Base-by-base conservation (phyloP, 352 stramenopile species). In the Blastocystis sp. region DNA sequence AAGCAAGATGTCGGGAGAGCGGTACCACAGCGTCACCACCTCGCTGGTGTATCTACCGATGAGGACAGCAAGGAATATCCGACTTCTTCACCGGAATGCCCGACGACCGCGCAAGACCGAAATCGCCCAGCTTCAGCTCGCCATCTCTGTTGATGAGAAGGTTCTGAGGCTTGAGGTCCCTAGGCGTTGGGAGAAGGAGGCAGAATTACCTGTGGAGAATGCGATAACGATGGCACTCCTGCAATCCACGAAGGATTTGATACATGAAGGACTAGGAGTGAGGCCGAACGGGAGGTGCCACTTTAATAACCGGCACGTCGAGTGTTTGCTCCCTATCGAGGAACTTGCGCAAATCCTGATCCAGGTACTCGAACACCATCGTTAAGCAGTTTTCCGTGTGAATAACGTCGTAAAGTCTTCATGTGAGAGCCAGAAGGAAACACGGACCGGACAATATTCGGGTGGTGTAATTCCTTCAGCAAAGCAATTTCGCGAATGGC, bases 281-380 rank as follows among this genome's bases (percentile, higher is more conserved):
- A 28, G 34, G 80, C 10, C 59, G 7, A 42, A 17, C 34, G 40
- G 28, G 3, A 21, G 17, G 3, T n/a, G 17, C 10, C 60, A 93
- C 66, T 90, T 96, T 95, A 3, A 96, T 82, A 63, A 96, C 94
- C 38, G 92, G 91, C 40, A 93, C 66, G 82, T 91, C 38, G 89
- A 61, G 3, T 90, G 24, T 43, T 59, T 89, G 0, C 76, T 65
- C 87, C 98, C 96, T 24, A 99, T 99, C 97, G 43, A 99, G 92
- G 91, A 99, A 99, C 91, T 99, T 99, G 91, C 99, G 99, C 21
- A 99, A 92, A 91, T 99, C 97, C 91, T 98, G 95, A 90, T 99
- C 97, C 38, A 99, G 91, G 91, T 98, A 99, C 92, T 99, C 97
- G 91, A 99, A 99, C 21, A 99, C 97, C 19, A 99, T 93, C 71